Percentiles rank a stretch among this genome's conserved stretches.
These are phyloP conservation scores for Aspergillus eucalypticola DNA, from an alignment of 2,329 filamentous ascomycete genomes.

Conservation along the genomic window DNA sequence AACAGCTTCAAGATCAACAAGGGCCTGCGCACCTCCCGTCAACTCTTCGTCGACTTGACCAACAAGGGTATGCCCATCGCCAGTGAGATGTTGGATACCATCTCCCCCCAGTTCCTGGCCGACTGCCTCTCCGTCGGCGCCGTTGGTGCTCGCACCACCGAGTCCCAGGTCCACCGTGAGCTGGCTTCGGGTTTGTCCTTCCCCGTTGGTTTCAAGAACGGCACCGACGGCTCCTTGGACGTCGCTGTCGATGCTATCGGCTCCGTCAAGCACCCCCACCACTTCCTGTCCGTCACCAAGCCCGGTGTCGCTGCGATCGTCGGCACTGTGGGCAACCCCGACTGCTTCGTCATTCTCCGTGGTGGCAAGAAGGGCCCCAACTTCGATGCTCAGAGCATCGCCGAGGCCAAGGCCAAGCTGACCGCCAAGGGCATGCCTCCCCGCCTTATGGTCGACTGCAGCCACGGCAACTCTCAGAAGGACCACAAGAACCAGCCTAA, in stretches of 20 bases:
- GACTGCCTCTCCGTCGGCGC: constrained; percentile 90
- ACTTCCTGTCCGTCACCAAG: constrained; percentile 97
- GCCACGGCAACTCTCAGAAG: constrained; percentile 93
- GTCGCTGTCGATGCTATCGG: constrained; percentile 96
- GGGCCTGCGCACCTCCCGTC: constrained; percentile 78
- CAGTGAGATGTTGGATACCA: constrained; percentile 97
- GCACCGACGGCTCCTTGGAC: constrained; percentile 84
- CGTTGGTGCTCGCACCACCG: constrained; percentile 92
- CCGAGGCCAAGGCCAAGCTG: constrained; percentile 77
- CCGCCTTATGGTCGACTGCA: constrained; percentile 96
- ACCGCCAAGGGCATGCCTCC: constrained; percentile 70
- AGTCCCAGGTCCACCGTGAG: constrained; percentile 93
- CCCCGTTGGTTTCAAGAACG: constrained; percentile 99
- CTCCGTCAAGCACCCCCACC: constrained; percentile 85
- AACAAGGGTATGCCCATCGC: constrained; percentile 92
- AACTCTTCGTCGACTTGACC: constrained; percentile 92
- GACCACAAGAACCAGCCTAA: constrained; percentile 97
- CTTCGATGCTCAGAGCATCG: constrained; percentile 82
- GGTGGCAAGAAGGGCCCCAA: constrained; percentile 93
- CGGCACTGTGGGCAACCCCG: constrained; percentile 89
- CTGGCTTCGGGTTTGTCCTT: constrained; percentile 91
- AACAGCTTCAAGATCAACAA: constrained; percentile 99
- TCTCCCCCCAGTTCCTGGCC: constrained; percentile 93
- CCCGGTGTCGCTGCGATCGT: constrained; percentile 93
- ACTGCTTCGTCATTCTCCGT: constrained; percentile 94